Evolutionary conservation across 495 filamentous ascomycete genomes (phyloP), one percentile per base, ranked within the genome.

Genomic region (Oidiodendron maius): DNA sequence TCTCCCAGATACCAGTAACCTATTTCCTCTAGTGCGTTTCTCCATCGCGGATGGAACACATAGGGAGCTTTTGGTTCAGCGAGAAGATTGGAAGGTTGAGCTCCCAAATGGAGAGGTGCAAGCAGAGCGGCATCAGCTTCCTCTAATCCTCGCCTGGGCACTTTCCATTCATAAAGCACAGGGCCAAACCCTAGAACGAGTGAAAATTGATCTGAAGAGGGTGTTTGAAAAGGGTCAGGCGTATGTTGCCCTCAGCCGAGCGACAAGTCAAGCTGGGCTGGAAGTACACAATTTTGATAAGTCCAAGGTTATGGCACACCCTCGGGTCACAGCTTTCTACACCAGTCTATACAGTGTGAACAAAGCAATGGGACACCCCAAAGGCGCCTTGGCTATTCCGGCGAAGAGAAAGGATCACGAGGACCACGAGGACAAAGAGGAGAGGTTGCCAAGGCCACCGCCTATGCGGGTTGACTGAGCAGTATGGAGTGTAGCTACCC

Each of bases 161-260:
- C 68, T 98, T 13, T 95, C 88, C 2, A 97, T 98, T 52, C 93
- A 98, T 71, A 98, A 98, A 68, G 93, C 94, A 8, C 93, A 98
- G 61, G 93, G 93, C 0, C 94, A 97, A 61, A 97, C 93, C 12
- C 71, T 98, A 37, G 90, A 96, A 59, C 76, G 93, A 13, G 94
- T 97, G 40, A 95, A 95, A 63, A 91, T 98, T 4, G 89, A 97
- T 57, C 73, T 98, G 0, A 88, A 89, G 13, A 83, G 75, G 54
- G 88, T 93, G 8, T 98, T 98, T 57, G 93, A 97, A 64, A 96
- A 95, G 63, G 93, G 93, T 0, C 93, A 91, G 57, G 86, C 82
- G 2, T 91, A 91, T 58, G 87, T 91, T 34, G 87, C 87, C 39
- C 75, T 91, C 25, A 83, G 78, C 55, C 84, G 93, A 59, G 94